These are phyloP conservation scores for Penicillium sp. DNA, from an alignment of 2,329 filamentous ascomycete species.

Conservation along the genomic window DNA sequence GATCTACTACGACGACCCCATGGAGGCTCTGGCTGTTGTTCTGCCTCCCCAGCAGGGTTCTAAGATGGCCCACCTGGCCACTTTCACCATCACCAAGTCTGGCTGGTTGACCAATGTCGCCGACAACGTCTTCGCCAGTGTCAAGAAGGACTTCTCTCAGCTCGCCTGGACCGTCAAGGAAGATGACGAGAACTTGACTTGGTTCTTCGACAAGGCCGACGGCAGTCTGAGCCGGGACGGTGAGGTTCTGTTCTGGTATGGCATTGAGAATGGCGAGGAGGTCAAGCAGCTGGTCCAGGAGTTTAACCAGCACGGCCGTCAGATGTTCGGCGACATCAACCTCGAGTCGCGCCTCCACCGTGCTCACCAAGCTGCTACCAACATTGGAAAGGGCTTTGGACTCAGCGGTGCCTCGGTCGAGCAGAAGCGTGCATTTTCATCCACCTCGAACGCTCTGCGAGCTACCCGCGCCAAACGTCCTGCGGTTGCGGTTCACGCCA, in stretches of 20 bases:
- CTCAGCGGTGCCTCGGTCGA: conserved; percentile 51
- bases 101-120: conserved; percentile 93
- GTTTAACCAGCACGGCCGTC: conserved; percentile 75
- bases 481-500: conserved; percentile 29
- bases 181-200: conserved; percentile 92
- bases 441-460: conserved; percentile 46
- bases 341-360: conserved; percentile 79
- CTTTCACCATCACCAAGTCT: conserved; percentile 87
- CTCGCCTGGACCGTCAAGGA: conserved; percentile 96
- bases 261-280: conserved; percentile 75
- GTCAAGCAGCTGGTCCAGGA: conserved; percentile 80
- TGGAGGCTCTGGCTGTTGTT: conserved; percentile 89
- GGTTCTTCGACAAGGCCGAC: conserved; percentile 97
- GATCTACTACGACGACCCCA: conserved; percentile 89
- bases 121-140: conserved; percentile 88
- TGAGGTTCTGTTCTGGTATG: conserved; percentile 95
- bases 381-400: conserved; percentile 48
- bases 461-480: conserved; percentile 33
- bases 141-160: conserved; percentile 90
- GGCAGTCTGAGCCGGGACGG: conserved; percentile 82
- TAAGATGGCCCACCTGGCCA: conserved; percentile 76
- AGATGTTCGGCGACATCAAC: conserved; percentile 87
- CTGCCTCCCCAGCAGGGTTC: conserved; percentile 67
- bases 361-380: conserved; percentile 68
- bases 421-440: conserved; percentile 68